A percentile compares a stretch with the other conserved stretches of the same genome.
Evolutionary conservation across 1,284 basidiomycete genomes (phyloP).

Genomic region (Mycena citricolor): DNA sequence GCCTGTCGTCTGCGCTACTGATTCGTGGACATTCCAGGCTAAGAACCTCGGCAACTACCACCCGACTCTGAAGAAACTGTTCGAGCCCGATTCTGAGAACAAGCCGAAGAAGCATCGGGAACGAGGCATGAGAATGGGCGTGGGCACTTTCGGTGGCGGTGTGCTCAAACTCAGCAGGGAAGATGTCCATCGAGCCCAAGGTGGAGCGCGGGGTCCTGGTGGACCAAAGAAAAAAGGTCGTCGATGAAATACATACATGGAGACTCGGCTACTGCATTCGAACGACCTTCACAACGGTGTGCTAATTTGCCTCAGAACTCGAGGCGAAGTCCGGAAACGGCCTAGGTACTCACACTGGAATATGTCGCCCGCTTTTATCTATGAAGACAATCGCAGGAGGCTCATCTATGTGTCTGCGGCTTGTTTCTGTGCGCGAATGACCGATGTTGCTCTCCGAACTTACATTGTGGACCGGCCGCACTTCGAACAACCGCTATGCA

Average conservation of each 20-base stretch:
- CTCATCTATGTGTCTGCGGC: conserved; percentile 23
- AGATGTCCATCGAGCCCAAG: conserved; percentile 49
- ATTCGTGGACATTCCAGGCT: conserved; percentile 43
- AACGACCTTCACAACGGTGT: no score
- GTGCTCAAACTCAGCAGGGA: conserved; percentile 59
- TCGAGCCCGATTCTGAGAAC: conserved; percentile 41
- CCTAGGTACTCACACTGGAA: conserved; percentile 38
- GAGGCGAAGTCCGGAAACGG: no score
- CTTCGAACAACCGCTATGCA: no score
- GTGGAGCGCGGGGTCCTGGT: conserved; percentile 22
- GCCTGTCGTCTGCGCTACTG: conserved; percentile 14
- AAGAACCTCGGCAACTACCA: conserved; percentile 82
- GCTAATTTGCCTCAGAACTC: no score
- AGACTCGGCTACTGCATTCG: no score
- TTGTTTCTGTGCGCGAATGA: conserved; percentile 22
- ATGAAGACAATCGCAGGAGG: conserved; percentile 39
- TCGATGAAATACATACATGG: no score
- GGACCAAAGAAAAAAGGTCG: conserved; percentile 18
- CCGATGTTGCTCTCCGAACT: no score
- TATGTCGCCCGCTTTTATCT: conserved; percentile 41
- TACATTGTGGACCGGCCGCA: no score
- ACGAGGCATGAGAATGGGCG: conserved; percentile 69
- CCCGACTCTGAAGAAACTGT: conserved; percentile 67
- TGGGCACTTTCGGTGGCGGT: conserved; percentile 73
- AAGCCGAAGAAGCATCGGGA: conserved; percentile 44